A percentile compares a stretch with the other conserved stretches of the same genome.
These are phyloP conservation scores for Picochlorum sp. DNA, from an alignment of 139 green algal genomes.

Conservation along the genomic window DNA sequence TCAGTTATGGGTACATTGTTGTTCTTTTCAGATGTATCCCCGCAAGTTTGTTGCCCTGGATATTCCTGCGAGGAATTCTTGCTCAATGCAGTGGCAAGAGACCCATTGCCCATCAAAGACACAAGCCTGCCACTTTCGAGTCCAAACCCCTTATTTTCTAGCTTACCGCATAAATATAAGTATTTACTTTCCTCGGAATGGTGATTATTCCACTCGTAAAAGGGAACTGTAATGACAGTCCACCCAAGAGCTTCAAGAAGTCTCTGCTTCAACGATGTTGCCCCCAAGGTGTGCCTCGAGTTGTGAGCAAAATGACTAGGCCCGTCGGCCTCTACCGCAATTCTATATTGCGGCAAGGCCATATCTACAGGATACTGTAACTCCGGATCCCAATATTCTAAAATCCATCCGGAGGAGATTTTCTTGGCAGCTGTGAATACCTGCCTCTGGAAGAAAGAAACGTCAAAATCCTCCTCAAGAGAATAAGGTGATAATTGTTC, in stretches of 20 bases:
- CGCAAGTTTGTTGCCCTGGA: no score
- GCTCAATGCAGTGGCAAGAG: no score
- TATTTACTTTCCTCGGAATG: no score
- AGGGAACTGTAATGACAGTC: slow-evolving; percentile 1
- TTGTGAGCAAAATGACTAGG: slow-evolving; percentile 8
- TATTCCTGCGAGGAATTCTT: no score
- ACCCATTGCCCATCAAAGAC: background rate
- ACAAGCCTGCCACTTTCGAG: background rate
- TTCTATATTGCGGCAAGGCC: background rate
- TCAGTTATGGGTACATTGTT: no score
- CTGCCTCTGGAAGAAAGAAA: slow-evolving; percentile 1
- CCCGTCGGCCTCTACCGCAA: slow-evolving; percentile 10
- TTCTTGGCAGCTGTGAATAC: background rate
- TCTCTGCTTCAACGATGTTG: slow-evolving; percentile 2
- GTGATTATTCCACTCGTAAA: slow-evolving; percentile 2
- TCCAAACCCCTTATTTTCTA: no score
- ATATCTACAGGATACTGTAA: slow-evolving; percentile 2
- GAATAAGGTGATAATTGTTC: background rate
- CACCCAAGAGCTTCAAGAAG: slow-evolving; percentile 2
- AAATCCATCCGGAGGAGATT: background rate
- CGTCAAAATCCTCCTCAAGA: background rate
- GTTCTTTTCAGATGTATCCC: no score
- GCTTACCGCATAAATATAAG: no score
- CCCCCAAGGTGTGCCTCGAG: background rate
- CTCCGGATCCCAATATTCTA: background rate